phyloP scores from a whole-genome alignment of 768 basidiomycete species.

The Psilocybe cubensis region DNA sequence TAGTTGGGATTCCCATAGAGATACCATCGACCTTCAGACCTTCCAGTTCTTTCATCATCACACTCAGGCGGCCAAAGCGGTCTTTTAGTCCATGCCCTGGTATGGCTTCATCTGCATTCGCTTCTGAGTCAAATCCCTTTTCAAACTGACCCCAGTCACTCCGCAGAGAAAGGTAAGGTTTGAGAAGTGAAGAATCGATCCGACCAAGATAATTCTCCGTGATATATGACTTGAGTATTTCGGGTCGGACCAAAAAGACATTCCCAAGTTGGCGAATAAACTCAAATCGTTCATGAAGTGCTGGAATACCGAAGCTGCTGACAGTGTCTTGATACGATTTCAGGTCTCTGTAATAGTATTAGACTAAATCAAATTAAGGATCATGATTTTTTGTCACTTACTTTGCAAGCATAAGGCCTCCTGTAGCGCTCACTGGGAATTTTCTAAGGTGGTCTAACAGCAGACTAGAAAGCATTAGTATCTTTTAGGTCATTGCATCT shows the following conservation, averaged over 20 bases:
- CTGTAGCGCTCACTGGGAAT: slow-evolving; percentile 95
- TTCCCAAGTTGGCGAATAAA: slow-evolving; percentile 98
- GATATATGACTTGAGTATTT: slow-evolving; percentile 94
- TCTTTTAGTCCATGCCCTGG: slow-evolving; percentile 56
- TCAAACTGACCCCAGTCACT: slow-evolving; percentile 91
- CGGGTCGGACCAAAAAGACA: slow-evolving; percentile 94
- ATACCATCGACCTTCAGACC: slow-evolving; percentile 65
- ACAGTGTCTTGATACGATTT: slow-evolving; percentile 95
- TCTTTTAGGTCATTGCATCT: no score
- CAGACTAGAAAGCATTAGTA: no score
- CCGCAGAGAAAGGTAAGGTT: slow-evolving; percentile 89
- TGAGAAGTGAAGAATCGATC: slow-evolving; percentile 84
- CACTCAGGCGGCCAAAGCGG: slow-evolving; percentile 73
- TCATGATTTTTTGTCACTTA: slow-evolving; percentile 39
- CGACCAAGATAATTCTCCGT: slow-evolving; percentile 92
- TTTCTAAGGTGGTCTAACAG: slow-evolving; percentile 94
- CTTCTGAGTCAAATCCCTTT: slow-evolving; percentile 69
- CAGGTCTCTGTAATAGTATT: slow-evolving; percentile 68
- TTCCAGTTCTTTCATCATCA: slow-evolving; percentile 90
- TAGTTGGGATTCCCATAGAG: slow-evolving; percentile 56
- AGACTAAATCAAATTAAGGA: not conserved
- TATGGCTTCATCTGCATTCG: slow-evolving; percentile 39
- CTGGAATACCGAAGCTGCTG: slow-evolving; percentile 77
- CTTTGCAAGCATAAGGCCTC: slow-evolving; percentile 98
- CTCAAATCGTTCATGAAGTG: slow-evolving; percentile 93